Conservation (phyloP, 345 rosid genomes). For the Orychophragmus violaceus region DNA sequence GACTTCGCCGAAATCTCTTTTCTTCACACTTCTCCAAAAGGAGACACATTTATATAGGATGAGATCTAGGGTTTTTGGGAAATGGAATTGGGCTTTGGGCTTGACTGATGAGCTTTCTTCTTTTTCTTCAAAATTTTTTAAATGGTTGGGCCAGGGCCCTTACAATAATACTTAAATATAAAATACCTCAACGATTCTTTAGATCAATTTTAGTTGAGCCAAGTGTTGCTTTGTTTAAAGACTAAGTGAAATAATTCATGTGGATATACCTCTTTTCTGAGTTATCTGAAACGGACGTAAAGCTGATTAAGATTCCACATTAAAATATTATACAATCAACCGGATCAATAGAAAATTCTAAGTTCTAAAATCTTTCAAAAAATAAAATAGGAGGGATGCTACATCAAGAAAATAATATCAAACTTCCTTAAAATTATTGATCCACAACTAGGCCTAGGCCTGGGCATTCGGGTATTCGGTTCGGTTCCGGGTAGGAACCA, state of each 20-base stretch:
- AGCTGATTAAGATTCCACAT: constrained; percentile 25
- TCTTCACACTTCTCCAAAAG: too few species aligned
- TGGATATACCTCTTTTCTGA: constrained; percentile 26
- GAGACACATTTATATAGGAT: too few species aligned
- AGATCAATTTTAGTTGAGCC: constrained; percentile 13
- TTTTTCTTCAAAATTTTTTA: too few species aligned
- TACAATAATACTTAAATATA: not conserved
- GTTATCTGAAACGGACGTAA: constrained; percentile 13
- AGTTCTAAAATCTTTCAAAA: not conserved
- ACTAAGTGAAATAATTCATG: not conserved
- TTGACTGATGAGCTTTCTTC: too few species aligned
- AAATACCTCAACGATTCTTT: not conserved
- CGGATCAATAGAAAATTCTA: not conserved
- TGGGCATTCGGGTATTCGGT: too few species aligned
- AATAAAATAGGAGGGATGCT: constrained; percentile 10
- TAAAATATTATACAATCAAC: not conserved
- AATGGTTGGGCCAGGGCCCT: too few species aligned
- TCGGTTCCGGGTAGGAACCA: too few species aligned
- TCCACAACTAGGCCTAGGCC: too few species aligned
- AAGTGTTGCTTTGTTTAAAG: constrained; percentile 16
- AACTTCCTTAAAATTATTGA: constrained; percentile 7
- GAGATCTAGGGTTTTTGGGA: too few species aligned
- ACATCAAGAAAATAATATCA: not conserved
- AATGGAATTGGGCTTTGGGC: too few species aligned
- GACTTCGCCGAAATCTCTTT: too few species aligned